Evolutionary conservation across 2,329 filamentous ascomycete species (phyloP), one percentile per base, ranked within the genome.

Genomic region (Pleoardoris graminearum): DNA sequence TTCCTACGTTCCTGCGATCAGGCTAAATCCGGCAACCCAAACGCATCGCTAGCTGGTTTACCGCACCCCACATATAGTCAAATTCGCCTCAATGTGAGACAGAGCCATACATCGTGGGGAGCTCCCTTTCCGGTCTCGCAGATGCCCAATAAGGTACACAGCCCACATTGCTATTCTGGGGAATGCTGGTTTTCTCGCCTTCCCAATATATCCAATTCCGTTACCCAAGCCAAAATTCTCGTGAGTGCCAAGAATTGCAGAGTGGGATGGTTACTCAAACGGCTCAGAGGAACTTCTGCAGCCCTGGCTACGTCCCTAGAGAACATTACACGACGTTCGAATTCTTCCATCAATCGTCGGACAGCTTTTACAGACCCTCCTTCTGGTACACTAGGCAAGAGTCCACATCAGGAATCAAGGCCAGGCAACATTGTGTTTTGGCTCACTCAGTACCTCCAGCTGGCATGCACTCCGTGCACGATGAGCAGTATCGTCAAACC

Each of bases 21-120:
- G 67, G 61, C 64, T 72, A 71, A 70, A 66, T 33, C 56, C 59
- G 55, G 60, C 55, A 68, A 42, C 56, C 57, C 49, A 36, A 42
- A 42, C 51, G 22, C 43, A 62, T n/a, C 35, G 45, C 27, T 44
- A 48, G 50, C 51, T 41, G 37, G 22, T 37, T 17, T 38, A 50
- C 46, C 56, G 54, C 60, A 67, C 67, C 63, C 68, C 67, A 58
- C 65, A 69, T 51, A 60, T 35, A 50, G 37, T 55, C 45, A 43
- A 56, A 57, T 57, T 58, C 59, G 50, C 48, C 55, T 68, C 62
- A 52, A 29, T 41, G 49, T 19, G 36, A 44, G 17, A 42, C 56
- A 60, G 41, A 57, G 57, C n/a, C 21, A 3, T 59, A 61, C 35
- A 63, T 51, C 60, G 14, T 12, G 19, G 39, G 37, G 17, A 41